Evolutionary conservation across 192 early-diverging fungal species (phyloP), one percentile per base, ranked within the genome.

Genomic region (Coemansia sp.): DNA sequence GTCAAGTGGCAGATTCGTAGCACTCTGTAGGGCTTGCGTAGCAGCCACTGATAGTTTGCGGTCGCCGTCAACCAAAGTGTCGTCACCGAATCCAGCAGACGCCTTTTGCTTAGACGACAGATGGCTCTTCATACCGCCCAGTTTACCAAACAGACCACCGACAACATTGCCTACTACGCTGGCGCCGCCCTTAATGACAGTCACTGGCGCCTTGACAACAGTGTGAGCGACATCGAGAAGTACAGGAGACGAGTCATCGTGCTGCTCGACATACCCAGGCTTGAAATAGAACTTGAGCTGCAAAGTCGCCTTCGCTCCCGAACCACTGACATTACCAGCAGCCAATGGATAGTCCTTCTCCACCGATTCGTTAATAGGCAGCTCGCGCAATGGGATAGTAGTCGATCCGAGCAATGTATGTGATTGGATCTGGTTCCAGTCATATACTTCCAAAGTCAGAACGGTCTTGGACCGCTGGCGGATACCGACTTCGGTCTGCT

Each of bases 391-490:
- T 41, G 86, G 75, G 40, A 94, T 71, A 7, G 70, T 70, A 17
- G 74, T 77, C 4, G 64, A 55, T 56, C 88, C 91, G 7, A 94
- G 75, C 45, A 84, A 82, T 41, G 84, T 87, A 66, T 88, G 81
- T 19, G 85, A 80, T 48, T 85, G 86, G 40, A 94, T 73, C 78
- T 90, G 87, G 64, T 94, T 89, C 91, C 91, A 94, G 75, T 94
- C 92, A 67, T 79, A 94, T 10, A 92, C 82, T 40, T 90, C 86
- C 15, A 92, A 84, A 32, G 73, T 67, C 67, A 92, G 78, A 44
- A 80, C 74, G 12, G 89, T 75, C 53, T 78, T 82, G 4, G 70
- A 84, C 46, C 91, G 84, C 59, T 68, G 65, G 36, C 75, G 70
- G 62, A 94, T 84, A n/a, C 83, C 84, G 5, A 89, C 65, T n/a